These are phyloP conservation scores for Lablab purpureus DNA, from an alignment of 306 rosid species.

Conservation along the genomic window DNA sequence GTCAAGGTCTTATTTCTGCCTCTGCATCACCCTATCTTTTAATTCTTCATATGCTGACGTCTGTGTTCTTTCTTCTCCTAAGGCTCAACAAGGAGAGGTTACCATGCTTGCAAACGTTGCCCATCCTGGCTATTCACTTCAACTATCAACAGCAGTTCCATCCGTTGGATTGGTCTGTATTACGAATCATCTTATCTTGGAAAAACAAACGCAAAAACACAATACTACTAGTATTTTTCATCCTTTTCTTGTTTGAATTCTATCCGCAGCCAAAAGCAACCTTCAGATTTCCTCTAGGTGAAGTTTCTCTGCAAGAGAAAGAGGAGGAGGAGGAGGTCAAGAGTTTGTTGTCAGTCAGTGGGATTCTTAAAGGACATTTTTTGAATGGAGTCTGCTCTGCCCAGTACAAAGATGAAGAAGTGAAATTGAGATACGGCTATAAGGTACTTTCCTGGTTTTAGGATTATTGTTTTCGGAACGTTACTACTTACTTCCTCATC, in stretches of 20 bases:
- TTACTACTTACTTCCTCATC: background rate
- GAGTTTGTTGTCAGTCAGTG: slow-evolving; percentile 61
- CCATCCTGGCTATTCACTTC: slow-evolving; percentile 75
- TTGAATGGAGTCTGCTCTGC: slow-evolving; percentile 77
- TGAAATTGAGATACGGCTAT: slow-evolving; percentile 73
- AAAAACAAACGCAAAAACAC: background rate
- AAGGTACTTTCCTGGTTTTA: slow-evolving; percentile 59
- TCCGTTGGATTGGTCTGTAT: slow-evolving; percentile 66
- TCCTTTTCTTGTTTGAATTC: background rate
- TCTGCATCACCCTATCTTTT: background rate
- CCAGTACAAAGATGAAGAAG: slow-evolving; percentile 71
- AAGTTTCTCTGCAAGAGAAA: slow-evolving; percentile 76
- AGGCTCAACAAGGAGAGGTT: slow-evolving; percentile 85
- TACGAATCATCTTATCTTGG: background rate
- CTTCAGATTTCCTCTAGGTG: slow-evolving; percentile 83
- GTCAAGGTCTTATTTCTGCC: slow-evolving; percentile 60
- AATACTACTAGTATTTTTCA: background rate
- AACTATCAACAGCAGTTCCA: slow-evolving; percentile 80
- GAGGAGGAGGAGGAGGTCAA: slow-evolving; percentile 72
- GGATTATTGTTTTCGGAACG: background rate
- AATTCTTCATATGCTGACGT: slow-evolving; percentile 20
- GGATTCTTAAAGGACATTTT: slow-evolving; percentile 64
- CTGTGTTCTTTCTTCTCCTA: background rate
- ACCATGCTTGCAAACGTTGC: slow-evolving; percentile 65
- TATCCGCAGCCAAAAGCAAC: slow-evolving; percentile 88